A percentile compares a stretch with the other conserved stretches of the same genome.
These are phyloP conservation scores for Ascochyta pisi DNA, from an alignment of 2,329 filamentous ascomycete genomes.

Conservation along the genomic window DNA sequence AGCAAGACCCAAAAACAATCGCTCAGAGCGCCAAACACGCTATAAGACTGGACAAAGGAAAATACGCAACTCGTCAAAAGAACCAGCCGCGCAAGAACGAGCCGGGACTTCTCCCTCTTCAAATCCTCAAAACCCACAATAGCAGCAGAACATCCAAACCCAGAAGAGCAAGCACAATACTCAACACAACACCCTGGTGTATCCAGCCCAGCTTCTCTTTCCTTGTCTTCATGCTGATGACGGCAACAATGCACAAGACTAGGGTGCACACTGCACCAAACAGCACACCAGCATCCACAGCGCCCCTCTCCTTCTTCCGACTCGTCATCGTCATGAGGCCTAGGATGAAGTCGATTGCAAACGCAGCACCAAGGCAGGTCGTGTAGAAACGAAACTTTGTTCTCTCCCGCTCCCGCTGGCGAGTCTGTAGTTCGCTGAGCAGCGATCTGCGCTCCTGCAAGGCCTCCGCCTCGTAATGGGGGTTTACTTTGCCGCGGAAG, in stretches of 20 bases:
- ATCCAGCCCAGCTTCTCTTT: constrained; percentile 40
- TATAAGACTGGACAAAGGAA: constrained; percentile 2
- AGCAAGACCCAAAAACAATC: neutral
- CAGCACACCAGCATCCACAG: constrained; percentile 76
- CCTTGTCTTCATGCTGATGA: constrained; percentile 43
- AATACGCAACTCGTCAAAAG: neutral
- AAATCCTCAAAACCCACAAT: constrained; percentile 38
- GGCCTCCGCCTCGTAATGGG: constrained; percentile 54
- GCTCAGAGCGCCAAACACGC: constrained; percentile 8
- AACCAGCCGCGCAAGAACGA: too few species aligned
- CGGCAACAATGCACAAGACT: constrained; percentile 43
- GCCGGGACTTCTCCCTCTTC: neutral
- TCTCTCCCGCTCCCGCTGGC: constrained; percentile 44
- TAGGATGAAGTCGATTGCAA: constrained; percentile 70
- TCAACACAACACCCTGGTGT: constrained; percentile 39
- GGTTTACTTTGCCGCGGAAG: constrained; percentile 36
- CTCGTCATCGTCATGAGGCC: constrained; percentile 72
- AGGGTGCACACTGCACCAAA: constrained; percentile 73
- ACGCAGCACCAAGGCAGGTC: constrained; percentile 64
- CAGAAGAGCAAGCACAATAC: constrained; percentile 34
- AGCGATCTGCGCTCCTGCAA: constrained; percentile 57
- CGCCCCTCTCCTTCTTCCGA: constrained; percentile 69
- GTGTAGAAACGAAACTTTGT: constrained; percentile 51
- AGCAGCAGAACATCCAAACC: constrained; percentile 40
- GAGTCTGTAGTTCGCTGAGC: constrained; percentile 37